A percentile compares a stretch with the other conserved stretches of the same genome.
phyloP scores from a whole-genome alignment of 2,329 filamentous ascomycete genomes.

The Colletotrichum tropicicola region DNA sequence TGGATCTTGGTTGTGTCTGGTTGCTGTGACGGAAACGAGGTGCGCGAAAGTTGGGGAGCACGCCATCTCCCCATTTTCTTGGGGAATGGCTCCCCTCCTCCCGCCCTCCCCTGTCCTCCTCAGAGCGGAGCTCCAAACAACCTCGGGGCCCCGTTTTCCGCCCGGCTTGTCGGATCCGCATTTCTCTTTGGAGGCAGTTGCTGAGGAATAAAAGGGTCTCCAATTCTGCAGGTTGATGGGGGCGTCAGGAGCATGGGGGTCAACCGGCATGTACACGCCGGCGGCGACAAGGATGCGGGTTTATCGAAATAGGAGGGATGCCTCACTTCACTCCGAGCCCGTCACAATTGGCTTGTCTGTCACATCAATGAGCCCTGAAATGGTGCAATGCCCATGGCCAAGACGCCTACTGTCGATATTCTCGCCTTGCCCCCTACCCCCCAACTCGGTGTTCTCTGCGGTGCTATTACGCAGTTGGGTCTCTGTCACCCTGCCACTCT shows the following conservation, averaged over 20 bases:
- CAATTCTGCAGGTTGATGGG: neutral
- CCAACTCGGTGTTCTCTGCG: neutral
- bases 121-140: slow-evolving; percentile 18
- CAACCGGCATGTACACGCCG: neutral
- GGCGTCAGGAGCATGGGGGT: too few species aligned
- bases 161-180: neutral
- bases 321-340: neutral
- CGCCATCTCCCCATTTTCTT: slow-evolving; percentile 32
- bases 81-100: slow-evolving; percentile 14
- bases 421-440: neutral
- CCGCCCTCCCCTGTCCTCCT: neutral
- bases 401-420: neutral
- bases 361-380: slow-evolving; percentile 21
- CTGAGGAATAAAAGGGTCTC: neutral
- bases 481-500: neutral
- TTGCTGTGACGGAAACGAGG: slow-evolving; percentile 4
- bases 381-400: slow-evolving; percentile 15
- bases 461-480: neutral
- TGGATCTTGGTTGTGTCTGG: neutral
- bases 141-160: neutral
- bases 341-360: neutral
- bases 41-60: slow-evolving; percentile 22
- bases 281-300: neutral
- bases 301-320: neutral
- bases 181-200: neutral